These are phyloP conservation scores for Pleurotus salmoneostramineus DNA, from an alignment of 768 basidiomycete genomes.

Conservation along the genomic window DNA sequence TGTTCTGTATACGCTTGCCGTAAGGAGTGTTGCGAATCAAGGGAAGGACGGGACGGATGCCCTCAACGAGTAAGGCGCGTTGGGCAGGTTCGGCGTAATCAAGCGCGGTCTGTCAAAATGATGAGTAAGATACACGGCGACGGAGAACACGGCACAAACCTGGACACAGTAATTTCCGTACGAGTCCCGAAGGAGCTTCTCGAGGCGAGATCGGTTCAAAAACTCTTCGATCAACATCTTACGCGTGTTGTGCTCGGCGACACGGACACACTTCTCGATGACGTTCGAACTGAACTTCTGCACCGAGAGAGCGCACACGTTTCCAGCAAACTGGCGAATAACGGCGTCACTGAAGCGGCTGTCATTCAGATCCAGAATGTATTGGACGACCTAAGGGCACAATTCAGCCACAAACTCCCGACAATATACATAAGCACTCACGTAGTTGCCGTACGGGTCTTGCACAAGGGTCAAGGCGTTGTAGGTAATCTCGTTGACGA, in stretches of 20 bases:
- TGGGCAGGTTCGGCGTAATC: constrained; percentile 97
- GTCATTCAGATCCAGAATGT: constrained; percentile 97
- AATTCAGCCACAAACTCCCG: neutral
- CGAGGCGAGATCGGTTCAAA: constrained; percentile 88
- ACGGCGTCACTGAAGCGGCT: constrained; percentile 97
- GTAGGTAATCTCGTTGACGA: constrained; percentile 98
- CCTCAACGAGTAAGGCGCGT: constrained; percentile 89
- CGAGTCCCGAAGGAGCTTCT: constrained; percentile 94
- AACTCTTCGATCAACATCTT: constrained; percentile 95
- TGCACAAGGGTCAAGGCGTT: constrained; percentile 97
- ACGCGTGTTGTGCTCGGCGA: constrained; percentile 92
- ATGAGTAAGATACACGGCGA: constrained; percentile 11
- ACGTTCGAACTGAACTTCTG: constrained; percentile 99
- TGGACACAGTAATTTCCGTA: constrained; percentile 97
- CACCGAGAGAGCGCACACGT: constrained; percentile 95
- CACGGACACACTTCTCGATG: constrained; percentile 94
- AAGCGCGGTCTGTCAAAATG: constrained; percentile 71
- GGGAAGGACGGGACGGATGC: constrained; percentile 97
- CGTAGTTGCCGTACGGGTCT: constrained; percentile 94
- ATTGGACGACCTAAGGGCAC: constrained; percentile 81
- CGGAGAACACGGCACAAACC: constrained; percentile 32
- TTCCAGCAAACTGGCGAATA: constrained; percentile 96
- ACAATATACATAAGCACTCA: constrained; percentile 26
- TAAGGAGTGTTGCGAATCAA: constrained; percentile 99
- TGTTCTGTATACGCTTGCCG: constrained; percentile 98